phyloP scores from a whole-genome alignment of 306 rosid species.

The Quercus aquifolioides region DNA sequence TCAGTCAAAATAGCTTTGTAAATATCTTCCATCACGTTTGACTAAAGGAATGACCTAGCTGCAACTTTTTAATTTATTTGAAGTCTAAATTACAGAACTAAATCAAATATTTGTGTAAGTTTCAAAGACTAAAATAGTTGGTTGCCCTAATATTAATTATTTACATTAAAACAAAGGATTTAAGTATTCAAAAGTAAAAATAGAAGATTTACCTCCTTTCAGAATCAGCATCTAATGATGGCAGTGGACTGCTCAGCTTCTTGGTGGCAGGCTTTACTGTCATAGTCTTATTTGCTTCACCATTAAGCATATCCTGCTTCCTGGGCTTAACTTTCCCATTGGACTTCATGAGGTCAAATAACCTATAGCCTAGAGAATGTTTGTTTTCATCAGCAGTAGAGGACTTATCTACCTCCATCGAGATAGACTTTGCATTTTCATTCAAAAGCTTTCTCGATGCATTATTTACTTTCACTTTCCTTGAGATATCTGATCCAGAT shows the following conservation, averaged over 20 bases:
- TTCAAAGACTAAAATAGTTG: too few species aligned
- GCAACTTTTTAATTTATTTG: too few species aligned
- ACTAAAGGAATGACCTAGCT: too few species aligned
- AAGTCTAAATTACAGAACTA: too few species aligned
- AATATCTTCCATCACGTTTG: too few species aligned
- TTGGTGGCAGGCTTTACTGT: slow-evolving; percentile 28
- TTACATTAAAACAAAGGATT: too few species aligned
- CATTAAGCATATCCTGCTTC: slow-evolving; percentile 33
- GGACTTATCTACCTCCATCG: slow-evolving; percentile 34
- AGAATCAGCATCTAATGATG: slow-evolving; percentile 57
- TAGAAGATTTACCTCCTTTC: slow-evolving; percentile 57
- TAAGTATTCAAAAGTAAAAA: not conserved
- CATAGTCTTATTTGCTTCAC: slow-evolving; percentile 26
- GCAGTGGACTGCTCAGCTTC: slow-evolving; percentile 21
- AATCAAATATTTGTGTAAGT: too few species aligned
- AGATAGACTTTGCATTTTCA: slow-evolving; percentile 30
- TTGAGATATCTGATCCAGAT: slow-evolving; percentile 35
- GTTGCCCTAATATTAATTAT: too few species aligned
- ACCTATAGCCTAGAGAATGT: slow-evolving; percentile 39
- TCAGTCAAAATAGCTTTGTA: too few species aligned
- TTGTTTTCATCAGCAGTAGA: slow-evolving; percentile 27
- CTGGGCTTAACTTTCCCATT: slow-evolving; percentile 29
- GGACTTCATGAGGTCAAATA: slow-evolving; percentile 26
- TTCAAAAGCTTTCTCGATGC: slow-evolving; percentile 26
- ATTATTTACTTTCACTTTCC: slow-evolving; percentile 38